Evolutionary conservation across 2,329 filamentous ascomycete species (phyloP).

Genomic region (Pseudocercospora macadamiae): DNA sequence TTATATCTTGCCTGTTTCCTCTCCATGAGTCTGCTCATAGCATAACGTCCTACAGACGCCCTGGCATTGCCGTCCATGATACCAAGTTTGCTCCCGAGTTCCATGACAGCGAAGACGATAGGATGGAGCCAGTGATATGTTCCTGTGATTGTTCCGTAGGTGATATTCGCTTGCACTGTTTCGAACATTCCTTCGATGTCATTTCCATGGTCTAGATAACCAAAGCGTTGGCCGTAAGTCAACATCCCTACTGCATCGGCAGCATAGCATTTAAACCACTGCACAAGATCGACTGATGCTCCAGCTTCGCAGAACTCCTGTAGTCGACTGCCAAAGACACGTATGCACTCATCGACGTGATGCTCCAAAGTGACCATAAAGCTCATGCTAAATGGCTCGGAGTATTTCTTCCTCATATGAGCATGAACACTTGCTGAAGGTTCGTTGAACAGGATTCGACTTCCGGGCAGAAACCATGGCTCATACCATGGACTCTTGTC

Average conservation of each 20-base stretch:
- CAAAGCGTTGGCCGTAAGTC: conserved; percentile 39
- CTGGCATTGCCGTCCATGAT: conserved; percentile 22
- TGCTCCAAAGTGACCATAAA: conserved; percentile 19
- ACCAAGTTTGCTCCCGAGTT: conserved; percentile 43
- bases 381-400: conserved; percentile 21
- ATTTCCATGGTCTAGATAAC: conserved; percentile 42
- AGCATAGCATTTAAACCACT: conserved; percentile 39
- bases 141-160: conserved; percentile 3
- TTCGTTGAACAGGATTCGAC: conserved; percentile 5
- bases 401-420: conserved; percentile 9
- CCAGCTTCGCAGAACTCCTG: conserved; percentile 6
- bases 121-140: conserved; percentile 11
- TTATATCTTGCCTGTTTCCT: background rate
- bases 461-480: background rate
- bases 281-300: conserved; percentile 7
- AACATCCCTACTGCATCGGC: conserved; percentile 46
- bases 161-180: background rate
- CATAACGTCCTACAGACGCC: conserved; percentile 34
- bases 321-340: conserved; percentile 9
- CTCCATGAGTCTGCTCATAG: background rate
- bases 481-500: conserved; percentile 24
- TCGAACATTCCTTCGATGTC: conserved; percentile 32
- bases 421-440: background rate
- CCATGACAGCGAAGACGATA: conserved; percentile 40
- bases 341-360: conserved; percentile 15